Conservation (phyloP, 495 filamentous ascomycete genomes). For the Cladorrhinum samala region DNA sequence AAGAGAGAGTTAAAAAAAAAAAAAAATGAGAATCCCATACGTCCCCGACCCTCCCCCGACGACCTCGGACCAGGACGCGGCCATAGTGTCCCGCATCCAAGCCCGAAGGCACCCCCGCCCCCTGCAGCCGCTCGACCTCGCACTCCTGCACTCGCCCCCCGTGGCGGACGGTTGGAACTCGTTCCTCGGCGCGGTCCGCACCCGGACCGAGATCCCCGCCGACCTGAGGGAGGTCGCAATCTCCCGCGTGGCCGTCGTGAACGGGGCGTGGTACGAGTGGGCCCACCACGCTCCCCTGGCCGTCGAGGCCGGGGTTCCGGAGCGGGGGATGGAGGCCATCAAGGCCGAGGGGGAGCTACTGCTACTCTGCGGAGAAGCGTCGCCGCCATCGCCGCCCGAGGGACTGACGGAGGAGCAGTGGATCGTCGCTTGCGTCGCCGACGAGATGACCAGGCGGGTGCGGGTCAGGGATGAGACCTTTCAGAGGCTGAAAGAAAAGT, state of each 20-base stretch:
- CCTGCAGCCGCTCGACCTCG: slow-evolving; percentile 63
- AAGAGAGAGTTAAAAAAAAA: too few species aligned
- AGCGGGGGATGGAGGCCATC: slow-evolving; percentile 41
- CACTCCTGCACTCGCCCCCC: slow-evolving; percentile 66
- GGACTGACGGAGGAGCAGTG: slow-evolving; percentile 52
- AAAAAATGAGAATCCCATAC: slow-evolving; percentile 73
- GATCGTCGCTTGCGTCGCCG: slow-evolving; percentile 62
- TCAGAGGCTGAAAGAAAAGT: slow-evolving; percentile 49
- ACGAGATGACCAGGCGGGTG: slow-evolving; percentile 67
- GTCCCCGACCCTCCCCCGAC: slow-evolving; percentile 50
- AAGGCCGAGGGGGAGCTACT: slow-evolving; percentile 14
- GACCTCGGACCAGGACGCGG: slow-evolving; percentile 40
- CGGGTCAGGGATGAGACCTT: slow-evolving; percentile 60
- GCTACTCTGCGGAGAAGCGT: not conserved
- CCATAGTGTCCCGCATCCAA: slow-evolving; percentile 55
- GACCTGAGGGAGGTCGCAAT: slow-evolving; percentile 67
- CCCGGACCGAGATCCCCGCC: slow-evolving; percentile 51
- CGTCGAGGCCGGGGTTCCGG: slow-evolving; percentile 38
- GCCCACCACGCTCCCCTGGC: slow-evolving; percentile 64
- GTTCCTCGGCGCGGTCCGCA: slow-evolving; percentile 70
- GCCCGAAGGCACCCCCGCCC: slow-evolving; percentile 58
- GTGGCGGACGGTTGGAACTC: slow-evolving; percentile 77
- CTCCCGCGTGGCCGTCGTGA: slow-evolving; percentile 66
- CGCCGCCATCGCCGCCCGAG: too few species aligned
- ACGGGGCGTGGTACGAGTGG: slow-evolving; percentile 76